Evolutionary conservation across 2,329 filamentous ascomycete species (phyloP).

Genomic region (Talaromyces sp.): DNA sequence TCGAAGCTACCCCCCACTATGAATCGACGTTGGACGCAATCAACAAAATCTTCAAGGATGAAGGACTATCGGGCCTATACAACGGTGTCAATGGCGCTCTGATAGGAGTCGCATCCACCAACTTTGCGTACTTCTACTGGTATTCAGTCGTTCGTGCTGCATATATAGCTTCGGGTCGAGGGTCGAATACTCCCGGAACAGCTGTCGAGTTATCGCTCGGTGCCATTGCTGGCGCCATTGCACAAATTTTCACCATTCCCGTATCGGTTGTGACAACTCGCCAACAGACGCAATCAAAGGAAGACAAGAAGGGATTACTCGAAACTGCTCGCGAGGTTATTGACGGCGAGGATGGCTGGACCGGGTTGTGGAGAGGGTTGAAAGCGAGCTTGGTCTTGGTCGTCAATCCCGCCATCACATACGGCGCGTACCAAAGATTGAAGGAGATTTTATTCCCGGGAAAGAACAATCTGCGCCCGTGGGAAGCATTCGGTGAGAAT

Average conservation of each 20-base stretch:
- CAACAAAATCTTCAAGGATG: conserved; percentile 72
- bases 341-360: conserved; percentile 82
- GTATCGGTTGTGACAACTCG: conserved; percentile 93
- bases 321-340: conserved; percentile 88
- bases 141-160: conserved; percentile 82
- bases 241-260: conserved; percentile 94
- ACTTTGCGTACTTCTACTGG: conserved; percentile 99
- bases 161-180: conserved; percentile 62
- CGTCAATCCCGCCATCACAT: conserved; percentile 95
- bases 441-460: conserved; percentile 74
- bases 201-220: conserved; percentile 79
- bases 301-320: conserved; percentile 78
- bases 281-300: conserved; percentile 86
- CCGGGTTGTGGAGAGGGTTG: conserved; percentile 87
- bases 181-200: conserved; percentile 67
- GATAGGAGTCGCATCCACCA: conserved; percentile 90
- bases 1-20: conserved; percentile 66
- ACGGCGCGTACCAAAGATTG: conserved; percentile 90
- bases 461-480: conserved; percentile 69
- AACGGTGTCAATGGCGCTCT: conserved; percentile 82
- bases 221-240: conserved; percentile 81
- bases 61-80: conserved; percentile 81
- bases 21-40: conserved; percentile 85
- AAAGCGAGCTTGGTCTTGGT: conserved; percentile 95
- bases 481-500: conserved; percentile 76